Conservation (phyloP, 192 early-diverging fungal genomes). For the Pilobolus umbonatus region DNA sequence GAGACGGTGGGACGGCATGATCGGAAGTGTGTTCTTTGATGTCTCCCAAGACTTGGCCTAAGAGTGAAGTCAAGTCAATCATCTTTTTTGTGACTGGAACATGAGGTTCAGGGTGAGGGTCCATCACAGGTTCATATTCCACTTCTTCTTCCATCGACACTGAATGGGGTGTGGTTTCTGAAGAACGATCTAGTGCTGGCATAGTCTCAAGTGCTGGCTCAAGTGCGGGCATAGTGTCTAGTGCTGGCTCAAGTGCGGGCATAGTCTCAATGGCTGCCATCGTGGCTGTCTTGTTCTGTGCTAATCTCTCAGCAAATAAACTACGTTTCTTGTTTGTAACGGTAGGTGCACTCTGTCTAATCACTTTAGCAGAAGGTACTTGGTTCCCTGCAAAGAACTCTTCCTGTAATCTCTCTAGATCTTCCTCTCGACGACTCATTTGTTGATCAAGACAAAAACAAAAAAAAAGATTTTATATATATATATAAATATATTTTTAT, state of each 20-base stretch:
- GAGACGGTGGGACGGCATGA: slow-evolving; percentile 1
- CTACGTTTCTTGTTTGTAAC: slow-evolving; percentile 7
- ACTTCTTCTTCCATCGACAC: background rate
- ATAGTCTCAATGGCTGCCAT: background rate
- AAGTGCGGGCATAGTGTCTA: slow-evolving; percentile 16
- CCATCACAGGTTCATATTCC: slow-evolving; percentile 15
- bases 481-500: background rate
- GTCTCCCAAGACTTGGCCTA: slow-evolving; percentile 23
- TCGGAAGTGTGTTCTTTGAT: slow-evolving; percentile 24
- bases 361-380: slow-evolving; percentile 38
- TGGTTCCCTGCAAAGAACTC: slow-evolving; percentile 39
- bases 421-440: slow-evolving; percentile 36
- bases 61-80: slow-evolving; percentile 31
- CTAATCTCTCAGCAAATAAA: slow-evolving; percentile 13
- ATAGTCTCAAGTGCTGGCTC: background rate
- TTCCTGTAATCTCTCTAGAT: slow-evolving; percentile 44
- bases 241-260: slow-evolving; percentile 8
- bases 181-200: background rate
- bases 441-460: no score
- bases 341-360: slow-evolving; percentile 24
- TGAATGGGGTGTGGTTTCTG: background rate
- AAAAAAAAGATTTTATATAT: no score
- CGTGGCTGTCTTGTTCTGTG: background rate
- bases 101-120: slow-evolving; percentile 14
- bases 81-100: slow-evolving; percentile 29